Base-by-base conservation (phyloP, 495 filamentous ascomycete species). In the Penicillium alfredii region DNA sequence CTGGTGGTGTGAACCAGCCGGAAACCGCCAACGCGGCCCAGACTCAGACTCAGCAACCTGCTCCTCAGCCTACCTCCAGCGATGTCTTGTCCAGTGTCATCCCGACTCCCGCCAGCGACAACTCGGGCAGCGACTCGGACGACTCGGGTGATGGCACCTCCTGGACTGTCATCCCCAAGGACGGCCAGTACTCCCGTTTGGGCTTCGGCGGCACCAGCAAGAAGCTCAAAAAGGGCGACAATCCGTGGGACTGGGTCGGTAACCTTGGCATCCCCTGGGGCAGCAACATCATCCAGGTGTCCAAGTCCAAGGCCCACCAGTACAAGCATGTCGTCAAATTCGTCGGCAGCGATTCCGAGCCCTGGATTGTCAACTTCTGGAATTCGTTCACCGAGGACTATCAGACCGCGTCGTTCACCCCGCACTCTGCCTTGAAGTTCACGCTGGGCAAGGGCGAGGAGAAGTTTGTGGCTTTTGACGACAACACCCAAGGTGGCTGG, bases 201-300 rank as follows among this genome's bases (percentile, higher is more conserved):
- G 62, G 58, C 33, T 68, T 68, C 43, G 62, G 62, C 25, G 33
- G 12, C n/a, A 21, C 22, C 14, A 53, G 47, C 42, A 23, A 39
- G 30, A 30, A 30, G 50, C 45, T 48, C 42, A 33, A 30, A 31
- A 27, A 29, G 18, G 17, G 44, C n/a, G 55, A 44, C 23, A 35
- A 47, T 35, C 37, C 42, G 20, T 57, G 21, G 17, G 41, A 49
- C 40, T 64, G 61, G 41, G 32, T 42, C 11, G 71, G 72, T 34
- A 76, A 77, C 54, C 38, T 60, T 28, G 74, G 74, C 35, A 40
- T 6, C 33, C 71, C 74, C 9, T 73, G 72, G 55, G 72, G 72
- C 22, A 67, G 66, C 56, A 77, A 77, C 55, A 71, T 77, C 40
- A 64, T 64, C 38, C 52, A 63, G 30, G 60, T 76, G 23, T 14